Conservation (phyloP, 768 basidiomycete genomes). For the Podaxis sp. region DNA sequence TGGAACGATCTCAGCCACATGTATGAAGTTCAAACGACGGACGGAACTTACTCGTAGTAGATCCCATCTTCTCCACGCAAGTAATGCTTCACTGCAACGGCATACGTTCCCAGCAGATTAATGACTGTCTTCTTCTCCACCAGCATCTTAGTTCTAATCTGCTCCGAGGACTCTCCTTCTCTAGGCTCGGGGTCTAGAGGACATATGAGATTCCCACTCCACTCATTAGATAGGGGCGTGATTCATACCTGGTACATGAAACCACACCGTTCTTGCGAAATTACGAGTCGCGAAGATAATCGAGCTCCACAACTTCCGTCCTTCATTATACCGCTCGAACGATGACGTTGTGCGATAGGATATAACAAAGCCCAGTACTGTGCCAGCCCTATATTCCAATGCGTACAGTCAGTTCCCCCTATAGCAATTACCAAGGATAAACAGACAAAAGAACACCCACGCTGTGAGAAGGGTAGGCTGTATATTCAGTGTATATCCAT, state of each 20-base stretch:
- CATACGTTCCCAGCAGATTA: conserved; percentile 65
- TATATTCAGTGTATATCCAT: conserved; percentile 38
- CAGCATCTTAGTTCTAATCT: conserved; percentile 43
- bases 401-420: neutral
- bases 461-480: conserved; percentile 64
- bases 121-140: conserved; percentile 70
- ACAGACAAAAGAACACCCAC: conserved; percentile 36
- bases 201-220: neutral
- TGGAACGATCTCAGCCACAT: neutral
- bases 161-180: conserved; percentile 22
- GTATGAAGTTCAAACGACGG: neutral
- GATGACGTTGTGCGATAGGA: conserved; percentile 71
- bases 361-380: conserved; percentile 73
- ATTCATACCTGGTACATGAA: conserved; percentile 57
- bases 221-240: neutral
- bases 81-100: conserved; percentile 69
- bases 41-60: conserved; percentile 37
- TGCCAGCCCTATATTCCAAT: conserved; percentile 41
- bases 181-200: conserved; percentile 22
- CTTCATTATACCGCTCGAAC: conserved; percentile 78
- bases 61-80: conserved; percentile 57
- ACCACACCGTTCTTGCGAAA: conserved; percentile 63
- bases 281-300: conserved; percentile 58
- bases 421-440: neutral
- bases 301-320: conserved; percentile 65